phyloP scores from a whole-genome alignment of 73 alveolate species.

The Paramecium sexaurelia region DNA sequence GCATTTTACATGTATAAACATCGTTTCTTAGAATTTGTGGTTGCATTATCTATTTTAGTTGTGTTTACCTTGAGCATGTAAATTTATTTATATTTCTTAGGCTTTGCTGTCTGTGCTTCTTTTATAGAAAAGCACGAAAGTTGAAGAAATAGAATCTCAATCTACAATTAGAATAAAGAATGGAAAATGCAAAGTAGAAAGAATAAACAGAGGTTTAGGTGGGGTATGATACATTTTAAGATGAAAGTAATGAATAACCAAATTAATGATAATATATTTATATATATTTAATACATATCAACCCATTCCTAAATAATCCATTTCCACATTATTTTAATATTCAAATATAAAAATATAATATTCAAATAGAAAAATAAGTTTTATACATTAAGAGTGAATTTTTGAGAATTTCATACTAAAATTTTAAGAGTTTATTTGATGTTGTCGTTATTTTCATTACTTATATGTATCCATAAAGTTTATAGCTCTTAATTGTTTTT shows the following conservation, averaged over 20 bases:
- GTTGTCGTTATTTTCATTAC: too few relatives aligned
- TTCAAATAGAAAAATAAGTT: neutral
- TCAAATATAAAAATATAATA: neutral
- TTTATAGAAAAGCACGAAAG: slow-evolving; percentile 44
- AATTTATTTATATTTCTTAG: neutral
- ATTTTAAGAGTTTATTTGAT: too few relatives aligned
- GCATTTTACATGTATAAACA: slow-evolving; percentile 19
- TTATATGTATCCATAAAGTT: too few relatives aligned
- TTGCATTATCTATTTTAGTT: neutral
- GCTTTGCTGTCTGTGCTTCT: neutral
- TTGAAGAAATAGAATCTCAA: neutral
- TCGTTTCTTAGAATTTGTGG: neutral
- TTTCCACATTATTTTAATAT: too few relatives aligned
- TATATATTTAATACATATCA: neutral
- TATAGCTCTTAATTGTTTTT: too few relatives aligned
- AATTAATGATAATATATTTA: neutral
- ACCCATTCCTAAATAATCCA: too few relatives aligned
- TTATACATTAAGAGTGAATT: neutral
- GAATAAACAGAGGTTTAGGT: neutral
- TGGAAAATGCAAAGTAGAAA: neutral
- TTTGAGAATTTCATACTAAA: neutral
- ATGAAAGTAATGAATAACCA: slow-evolving; percentile 10
- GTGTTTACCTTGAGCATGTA: neutral
- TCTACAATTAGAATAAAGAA: neutral
- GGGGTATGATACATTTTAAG: neutral